Evolutionary conservation across 2,329 filamentous ascomycete species (phyloP), one percentile per base, ranked within the genome.

Genomic region (Zymoseptoria brevis): DNA sequence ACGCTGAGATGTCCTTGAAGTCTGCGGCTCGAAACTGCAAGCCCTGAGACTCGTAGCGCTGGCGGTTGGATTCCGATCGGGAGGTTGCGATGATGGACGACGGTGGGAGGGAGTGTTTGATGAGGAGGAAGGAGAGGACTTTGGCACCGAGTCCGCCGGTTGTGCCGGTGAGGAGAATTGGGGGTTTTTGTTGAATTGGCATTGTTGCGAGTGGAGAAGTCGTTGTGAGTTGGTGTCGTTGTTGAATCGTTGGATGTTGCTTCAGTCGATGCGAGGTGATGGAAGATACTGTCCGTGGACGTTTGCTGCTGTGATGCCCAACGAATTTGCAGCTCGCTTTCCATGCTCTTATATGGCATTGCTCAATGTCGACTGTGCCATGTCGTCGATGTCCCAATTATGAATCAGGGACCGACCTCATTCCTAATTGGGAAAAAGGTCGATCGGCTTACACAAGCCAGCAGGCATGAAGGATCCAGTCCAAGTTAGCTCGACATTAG

Each of bases 71-170:
- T 0, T 78, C 76, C 19, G 72, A 69, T 35, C 79, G 76, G 19
- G 75, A 76, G 62, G 81, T 76, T 41, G 82, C 75, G 61, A 80
- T 69, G 62, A 84, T 67, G 52, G 77, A 70, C 21, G 76, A 70
- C 56, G 75, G 66, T 8, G 59, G 53, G 24, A 66, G 24, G n/a
- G 77, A 74, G 22, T 80, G 70, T 3, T 74, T 73, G 11, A 73
- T 67, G 1, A 79, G 71, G 5, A 84, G 75, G 62, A 82, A 79
- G 29, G 73, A 72, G 67, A 80, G 73, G 29, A 80, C 80, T 65
- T 79, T 80, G 55, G 73, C 70, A 61, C 80, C 82, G 1, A 84
- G 76, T 35, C 74, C 80, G 48, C 82, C 82, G 0, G 81, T 70
- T 13, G 66, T 64, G 53, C 68, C 68, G 11, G 68, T 70, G 9